Percentiles rank a stretch among this genome's conserved stretches.
Evolutionary conservation across 2,329 filamentous ascomycete genomes (phyloP).

Genomic region (Alternaria dauci): DNA sequence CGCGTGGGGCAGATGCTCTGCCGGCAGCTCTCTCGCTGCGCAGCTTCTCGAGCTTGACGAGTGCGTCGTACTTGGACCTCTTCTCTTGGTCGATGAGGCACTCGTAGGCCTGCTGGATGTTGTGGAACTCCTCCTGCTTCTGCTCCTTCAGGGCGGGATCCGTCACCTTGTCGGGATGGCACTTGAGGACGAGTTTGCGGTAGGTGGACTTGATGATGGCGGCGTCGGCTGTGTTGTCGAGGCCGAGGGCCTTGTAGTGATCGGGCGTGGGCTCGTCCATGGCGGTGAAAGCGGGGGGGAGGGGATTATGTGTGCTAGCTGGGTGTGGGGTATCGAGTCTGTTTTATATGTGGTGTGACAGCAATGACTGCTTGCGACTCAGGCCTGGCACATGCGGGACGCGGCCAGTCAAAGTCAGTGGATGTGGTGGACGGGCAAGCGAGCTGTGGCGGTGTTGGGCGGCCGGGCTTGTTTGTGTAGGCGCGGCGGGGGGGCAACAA

Average conservation of each 20-base stretch:
- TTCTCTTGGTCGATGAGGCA: constrained; percentile 80
- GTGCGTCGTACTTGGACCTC: constrained; percentile 79
- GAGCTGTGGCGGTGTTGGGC: constrained; percentile 33
- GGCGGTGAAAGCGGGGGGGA: constrained; percentile 50
- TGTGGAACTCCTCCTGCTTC: constrained; percentile 89
- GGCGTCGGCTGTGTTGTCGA: constrained; percentile 74
- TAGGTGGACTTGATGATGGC: constrained; percentile 79
- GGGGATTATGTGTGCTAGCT: constrained; percentile 7
- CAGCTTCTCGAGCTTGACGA: constrained; percentile 71
- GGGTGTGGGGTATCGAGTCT: constrained; percentile 14
- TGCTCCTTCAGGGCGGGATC: constrained; percentile 77
- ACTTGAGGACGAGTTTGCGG: constrained; percentile 85
- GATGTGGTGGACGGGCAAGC: constrained; percentile 12
- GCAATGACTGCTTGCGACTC: constrained; percentile 18
- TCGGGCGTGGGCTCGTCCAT: constrained; percentile 67
- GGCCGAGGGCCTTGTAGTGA: constrained; percentile 80
- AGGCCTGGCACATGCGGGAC: constrained; percentile 20
- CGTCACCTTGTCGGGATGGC: constrained; percentile 90
- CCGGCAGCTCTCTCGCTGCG: constrained; percentile 64
- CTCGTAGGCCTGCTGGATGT: constrained; percentile 92
- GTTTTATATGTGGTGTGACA: constrained; percentile 22
- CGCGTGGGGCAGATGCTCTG: constrained; percentile 31
- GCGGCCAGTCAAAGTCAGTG: background rate
- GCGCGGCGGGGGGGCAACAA: constrained; percentile 12
- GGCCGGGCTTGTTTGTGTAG: constrained; percentile 25